These are phyloP conservation scores for Plectosphaerella sp. DNA, from an alignment of 2,329 filamentous ascomycete genomes.

Conservation along the genomic window DNA sequence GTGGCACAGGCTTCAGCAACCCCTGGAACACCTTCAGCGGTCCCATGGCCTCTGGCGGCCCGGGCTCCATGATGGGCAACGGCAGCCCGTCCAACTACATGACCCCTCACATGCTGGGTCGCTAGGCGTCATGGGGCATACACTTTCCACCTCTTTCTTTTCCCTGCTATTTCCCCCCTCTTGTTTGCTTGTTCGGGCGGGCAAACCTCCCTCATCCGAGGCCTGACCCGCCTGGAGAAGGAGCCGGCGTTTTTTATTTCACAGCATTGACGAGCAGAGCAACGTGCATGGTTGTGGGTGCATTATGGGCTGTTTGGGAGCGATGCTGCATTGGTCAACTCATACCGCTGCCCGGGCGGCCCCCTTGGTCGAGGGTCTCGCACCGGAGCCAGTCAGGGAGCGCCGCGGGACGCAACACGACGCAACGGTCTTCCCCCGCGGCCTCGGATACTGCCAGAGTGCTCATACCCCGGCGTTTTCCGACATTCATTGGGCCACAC, in stretches of 20 bases:
- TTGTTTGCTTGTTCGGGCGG: too few species aligned
- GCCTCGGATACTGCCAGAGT: not conserved
- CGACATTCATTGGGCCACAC: not conserved
- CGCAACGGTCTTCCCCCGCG: not conserved
- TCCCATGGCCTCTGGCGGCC: constrained; percentile 11
- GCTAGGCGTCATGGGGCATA: constrained; percentile 10
- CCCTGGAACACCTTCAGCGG: constrained; percentile 9
- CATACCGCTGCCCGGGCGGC: not conserved
- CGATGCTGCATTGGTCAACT: not conserved
- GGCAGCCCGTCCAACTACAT: constrained; percentile 17
- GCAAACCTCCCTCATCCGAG: not conserved
- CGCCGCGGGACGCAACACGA: too few species aligned
- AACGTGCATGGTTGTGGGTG: not conserved
- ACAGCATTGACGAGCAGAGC: not conserved
- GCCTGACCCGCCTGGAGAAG: not conserved
- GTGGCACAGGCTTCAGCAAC: constrained; percentile 14
- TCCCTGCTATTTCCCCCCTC: not conserved
- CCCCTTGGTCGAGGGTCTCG: too few species aligned
- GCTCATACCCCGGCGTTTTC: not conserved
- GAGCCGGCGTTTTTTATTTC: too few species aligned
- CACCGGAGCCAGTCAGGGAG: too few species aligned
- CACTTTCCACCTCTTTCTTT: not conserved
- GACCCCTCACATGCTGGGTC: constrained; percentile 28
- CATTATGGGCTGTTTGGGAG: not conserved
- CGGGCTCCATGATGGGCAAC: constrained; percentile 14